phyloP scores from a whole-genome alignment of 495 filamentous ascomycete genomes.

The Penicillium paradoxum region DNA sequence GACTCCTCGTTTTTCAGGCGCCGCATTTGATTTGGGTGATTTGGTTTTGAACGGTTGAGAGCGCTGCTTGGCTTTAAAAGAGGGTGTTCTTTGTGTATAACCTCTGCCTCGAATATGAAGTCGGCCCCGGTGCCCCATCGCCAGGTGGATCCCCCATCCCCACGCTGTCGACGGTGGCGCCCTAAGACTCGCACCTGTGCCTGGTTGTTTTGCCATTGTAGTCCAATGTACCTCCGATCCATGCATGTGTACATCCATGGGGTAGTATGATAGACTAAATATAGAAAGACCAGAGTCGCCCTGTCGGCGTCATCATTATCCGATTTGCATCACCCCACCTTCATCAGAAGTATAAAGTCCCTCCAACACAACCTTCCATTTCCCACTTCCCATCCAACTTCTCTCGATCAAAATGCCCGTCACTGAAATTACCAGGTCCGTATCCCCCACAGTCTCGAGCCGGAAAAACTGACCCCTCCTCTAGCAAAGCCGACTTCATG shows the following conservation, averaged over 20 bases:
- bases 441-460: neutral
- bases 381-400: neutral
- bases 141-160: neutral
- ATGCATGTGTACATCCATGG: neutral
- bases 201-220: neutral
- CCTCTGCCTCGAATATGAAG: no score
- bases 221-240: neutral
- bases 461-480: neutral
- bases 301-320: neutral
- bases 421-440: slow-evolving; percentile 3
- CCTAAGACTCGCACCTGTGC: neutral
- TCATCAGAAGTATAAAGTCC: neutral
- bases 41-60: neutral
- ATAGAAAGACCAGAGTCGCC: neutral
- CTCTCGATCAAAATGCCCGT: neutral
- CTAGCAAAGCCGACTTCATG: slow-evolving; percentile 17
- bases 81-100: no score
- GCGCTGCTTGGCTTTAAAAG: no score
- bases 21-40: neutral
- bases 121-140: neutral
- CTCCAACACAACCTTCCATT: neutral
- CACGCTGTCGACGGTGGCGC: neutral
- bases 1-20: slow-evolving; percentile 9
- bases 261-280: neutral
- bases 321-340: neutral